Evolutionary conservation across 148 eudicot species (phyloP).

Genomic region (Dysphania ambrosioides): DNA sequence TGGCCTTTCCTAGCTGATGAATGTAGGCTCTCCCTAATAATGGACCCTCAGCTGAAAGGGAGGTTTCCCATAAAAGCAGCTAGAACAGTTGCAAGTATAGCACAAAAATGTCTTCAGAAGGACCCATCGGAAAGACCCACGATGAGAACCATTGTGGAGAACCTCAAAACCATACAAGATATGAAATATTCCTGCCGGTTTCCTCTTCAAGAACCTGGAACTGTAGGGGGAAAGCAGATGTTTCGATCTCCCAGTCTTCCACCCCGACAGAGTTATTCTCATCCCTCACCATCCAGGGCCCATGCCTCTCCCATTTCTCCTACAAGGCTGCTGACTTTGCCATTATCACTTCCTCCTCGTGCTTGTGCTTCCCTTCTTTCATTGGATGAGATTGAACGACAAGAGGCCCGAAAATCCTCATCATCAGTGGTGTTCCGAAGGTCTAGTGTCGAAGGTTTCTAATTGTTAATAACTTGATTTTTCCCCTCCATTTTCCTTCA

Average conservation of each 20-base stretch:
- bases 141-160: conserved; percentile 68
- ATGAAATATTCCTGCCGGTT: conserved; percentile 67
- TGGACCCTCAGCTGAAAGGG: conserved; percentile 88
- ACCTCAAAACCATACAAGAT: conserved; percentile 68
- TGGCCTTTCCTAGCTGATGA: conserved; percentile 82
- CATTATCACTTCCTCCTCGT: conserved; percentile 46
- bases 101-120: conserved; percentile 78
- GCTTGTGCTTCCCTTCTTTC: conserved; percentile 50
- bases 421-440: conserved; percentile 42
- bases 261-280: conserved; percentile 47
- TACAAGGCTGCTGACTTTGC: conserved; percentile 33
- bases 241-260: conserved; percentile 67
- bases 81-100: conserved; percentile 70
- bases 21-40: conserved; percentile 68
- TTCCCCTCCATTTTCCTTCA: not conserved
- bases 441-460: conserved; percentile 82
- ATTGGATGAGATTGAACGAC: conserved; percentile 46
- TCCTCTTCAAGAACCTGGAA: conserved; percentile 81
- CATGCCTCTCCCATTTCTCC: conserved; percentile 36
- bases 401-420: conserved; percentile 50
- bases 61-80: conserved; percentile 82
- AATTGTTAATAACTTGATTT: conserved; percentile 49
- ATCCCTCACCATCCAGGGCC: conserved; percentile 42
- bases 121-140: conserved; percentile 96
- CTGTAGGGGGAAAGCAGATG: conserved; percentile 58